These are phyloP conservation scores for Helotiales sp. DNA, from an alignment of 2,329 filamentous ascomycete species.

Conservation along the genomic window DNA sequence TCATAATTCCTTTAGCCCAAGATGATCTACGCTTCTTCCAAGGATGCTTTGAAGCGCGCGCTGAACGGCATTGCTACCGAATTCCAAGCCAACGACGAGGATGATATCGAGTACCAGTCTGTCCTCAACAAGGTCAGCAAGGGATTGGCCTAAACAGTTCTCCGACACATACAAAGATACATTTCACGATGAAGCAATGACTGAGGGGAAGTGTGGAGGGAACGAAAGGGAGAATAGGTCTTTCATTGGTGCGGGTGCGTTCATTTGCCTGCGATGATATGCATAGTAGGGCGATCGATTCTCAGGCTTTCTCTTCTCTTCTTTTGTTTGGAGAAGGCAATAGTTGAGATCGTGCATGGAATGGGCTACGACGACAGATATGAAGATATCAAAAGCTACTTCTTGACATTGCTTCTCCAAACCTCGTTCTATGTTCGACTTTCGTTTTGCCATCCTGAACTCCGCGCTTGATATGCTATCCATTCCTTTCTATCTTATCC, in stretches of 20 bases:
- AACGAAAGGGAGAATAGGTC: slow-evolving; percentile 19
- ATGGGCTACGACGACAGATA: slow-evolving; percentile 26
- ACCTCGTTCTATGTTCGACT: slow-evolving; percentile 1
- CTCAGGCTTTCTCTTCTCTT: slow-evolving; percentile 22
- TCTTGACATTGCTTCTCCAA: slow-evolving; percentile 21
- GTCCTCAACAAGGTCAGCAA: slow-evolving; percentile 71
- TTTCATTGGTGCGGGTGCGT: slow-evolving; percentile 40
- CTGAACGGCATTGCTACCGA: slow-evolving; percentile 77
- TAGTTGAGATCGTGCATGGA: slow-evolving; percentile 12
- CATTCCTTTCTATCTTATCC: not conserved
- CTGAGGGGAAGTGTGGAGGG: slow-evolving; percentile 5
- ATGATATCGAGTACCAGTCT: slow-evolving; percentile 79
- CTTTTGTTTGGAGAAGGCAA: slow-evolving; percentile 10
- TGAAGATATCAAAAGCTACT: slow-evolving; percentile 36
- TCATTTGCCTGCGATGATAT: slow-evolving; percentile 38
- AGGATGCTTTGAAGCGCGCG: slow-evolving; percentile 81
- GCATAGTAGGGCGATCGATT: slow-evolving; percentile 34
- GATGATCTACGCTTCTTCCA: slow-evolving; percentile 91
- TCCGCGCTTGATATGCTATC: slow-evolving; percentile 30
- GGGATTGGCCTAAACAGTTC: slow-evolving; percentile 54
- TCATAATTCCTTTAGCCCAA: slow-evolving; percentile 64
- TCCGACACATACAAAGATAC: slow-evolving; percentile 7
- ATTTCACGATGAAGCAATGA: slow-evolving; percentile 11
- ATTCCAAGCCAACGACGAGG: slow-evolving; percentile 82
- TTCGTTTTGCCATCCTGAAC: slow-evolving; percentile 27